These are phyloP conservation scores for Chlamydomonas asymmetrica DNA, from an alignment of 139 green algal species.

Conservation along the genomic window DNA sequence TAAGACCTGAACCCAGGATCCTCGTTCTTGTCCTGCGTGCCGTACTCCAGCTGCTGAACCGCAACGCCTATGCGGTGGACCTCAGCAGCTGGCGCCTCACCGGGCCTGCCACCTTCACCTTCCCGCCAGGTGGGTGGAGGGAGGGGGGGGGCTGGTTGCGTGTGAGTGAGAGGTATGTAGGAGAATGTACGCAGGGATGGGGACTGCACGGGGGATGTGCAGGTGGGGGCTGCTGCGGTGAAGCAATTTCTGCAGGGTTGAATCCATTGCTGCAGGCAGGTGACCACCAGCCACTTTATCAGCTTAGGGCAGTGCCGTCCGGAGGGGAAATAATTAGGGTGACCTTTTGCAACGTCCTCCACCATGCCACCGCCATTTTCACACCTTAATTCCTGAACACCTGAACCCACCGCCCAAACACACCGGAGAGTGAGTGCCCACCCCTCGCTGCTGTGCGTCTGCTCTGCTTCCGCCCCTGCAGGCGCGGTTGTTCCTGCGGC, in stretches of 20 bases:
- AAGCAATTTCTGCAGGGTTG: too few relatives aligned
- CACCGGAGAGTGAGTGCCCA: too few relatives aligned
- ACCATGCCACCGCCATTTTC: too few relatives aligned
- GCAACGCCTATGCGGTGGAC: constrained; percentile 63
- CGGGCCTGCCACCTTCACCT: constrained; percentile 37
- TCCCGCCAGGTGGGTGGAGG: constrained; percentile 41
- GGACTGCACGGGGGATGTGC: too few relatives aligned
- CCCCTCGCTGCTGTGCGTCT: neutral
- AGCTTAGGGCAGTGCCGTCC: too few relatives aligned
- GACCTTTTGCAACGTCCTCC: neutral
- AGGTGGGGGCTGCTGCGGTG: too few relatives aligned
- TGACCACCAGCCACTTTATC: neutral
- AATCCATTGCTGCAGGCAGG: too few relatives aligned
- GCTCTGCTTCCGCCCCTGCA: constrained; percentile 4
- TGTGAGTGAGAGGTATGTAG: neutral
- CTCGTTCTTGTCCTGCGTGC: too few relatives aligned
- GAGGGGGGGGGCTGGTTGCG: neutral
- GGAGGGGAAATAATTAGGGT: neutral
- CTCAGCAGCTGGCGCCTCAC: constrained; percentile 64
- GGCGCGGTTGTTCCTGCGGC: constrained; percentile 55
- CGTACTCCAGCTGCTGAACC: constrained; percentile 62
- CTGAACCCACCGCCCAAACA: too few relatives aligned
- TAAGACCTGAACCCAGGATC: too few relatives aligned
- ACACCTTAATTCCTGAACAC: too few relatives aligned
- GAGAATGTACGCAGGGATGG: neutral